These are phyloP conservation scores for Lycium barbarum DNA, from an alignment of 257 asterid genomes.

Conservation along the genomic window DNA sequence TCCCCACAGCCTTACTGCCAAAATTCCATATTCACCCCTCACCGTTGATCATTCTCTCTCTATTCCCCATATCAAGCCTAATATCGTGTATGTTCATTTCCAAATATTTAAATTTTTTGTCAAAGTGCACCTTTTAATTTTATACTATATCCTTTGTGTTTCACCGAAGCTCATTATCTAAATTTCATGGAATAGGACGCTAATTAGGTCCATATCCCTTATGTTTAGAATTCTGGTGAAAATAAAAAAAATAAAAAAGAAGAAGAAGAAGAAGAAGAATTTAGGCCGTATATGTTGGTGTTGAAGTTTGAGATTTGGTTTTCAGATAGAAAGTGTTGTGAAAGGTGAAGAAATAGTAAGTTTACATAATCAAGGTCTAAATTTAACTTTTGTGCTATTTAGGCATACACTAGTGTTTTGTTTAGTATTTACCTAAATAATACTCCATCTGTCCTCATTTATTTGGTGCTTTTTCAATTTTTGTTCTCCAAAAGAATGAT, in stretches of 20 bases:
- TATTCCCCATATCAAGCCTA: constrained; percentile 70
- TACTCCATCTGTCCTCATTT: not conserved
- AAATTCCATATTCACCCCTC: constrained; percentile 72
- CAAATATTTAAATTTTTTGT: too few species aligned
- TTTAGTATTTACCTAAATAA: not conserved
- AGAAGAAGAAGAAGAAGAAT: not conserved
- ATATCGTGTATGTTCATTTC: constrained; percentile 55
- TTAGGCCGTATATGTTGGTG: not conserved
- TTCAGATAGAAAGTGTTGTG: not conserved
- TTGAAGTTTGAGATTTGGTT: not conserved
- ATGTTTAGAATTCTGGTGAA: not conserved
- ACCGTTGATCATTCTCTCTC: constrained; percentile 83
- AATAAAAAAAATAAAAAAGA: not conserved
- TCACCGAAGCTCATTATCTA: not conserved
- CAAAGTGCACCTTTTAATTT: too few species aligned
- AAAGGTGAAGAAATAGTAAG: not conserved
- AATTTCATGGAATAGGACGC: not conserved
- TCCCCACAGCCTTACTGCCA: constrained; percentile 52
- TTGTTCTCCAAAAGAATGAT: not conserved
- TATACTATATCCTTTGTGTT: not conserved
- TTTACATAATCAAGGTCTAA: not conserved
- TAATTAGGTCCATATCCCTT: not conserved
- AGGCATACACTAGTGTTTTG: not conserved
- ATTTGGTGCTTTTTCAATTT: not conserved
- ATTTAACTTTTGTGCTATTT: not conserved